A percentile compares a stretch with the other conserved stretches of the same genome.
These are phyloP conservation scores for Talaromyces sp. DNA, from an alignment of 2,329 filamentous ascomycete species.

Conservation along the genomic window DNA sequence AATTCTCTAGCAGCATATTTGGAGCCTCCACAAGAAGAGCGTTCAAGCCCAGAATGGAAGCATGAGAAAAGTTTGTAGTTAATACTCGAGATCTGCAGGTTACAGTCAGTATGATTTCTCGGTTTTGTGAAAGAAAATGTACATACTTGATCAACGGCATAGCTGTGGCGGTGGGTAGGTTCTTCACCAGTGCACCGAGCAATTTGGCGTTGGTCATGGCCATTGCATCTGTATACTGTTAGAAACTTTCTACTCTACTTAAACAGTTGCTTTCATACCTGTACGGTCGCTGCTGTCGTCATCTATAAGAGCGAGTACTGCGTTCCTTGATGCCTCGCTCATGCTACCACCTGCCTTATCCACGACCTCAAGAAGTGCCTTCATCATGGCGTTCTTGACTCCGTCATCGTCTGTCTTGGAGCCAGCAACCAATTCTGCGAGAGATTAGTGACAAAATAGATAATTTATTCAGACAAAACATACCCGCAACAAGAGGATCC, in stretches of 20 bases:
- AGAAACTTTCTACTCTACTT: constrained; percentile 7
- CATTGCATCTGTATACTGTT: constrained; percentile 56
- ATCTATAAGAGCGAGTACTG: constrained; percentile 88
- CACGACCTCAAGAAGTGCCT: constrained; percentile 92
- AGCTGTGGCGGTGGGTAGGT: constrained; percentile 71
- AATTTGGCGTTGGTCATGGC: constrained; percentile 87
- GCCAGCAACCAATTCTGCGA: constrained; percentile 82
- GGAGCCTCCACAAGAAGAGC: constrained; percentile 81
- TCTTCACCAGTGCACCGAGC: constrained; percentile 84
- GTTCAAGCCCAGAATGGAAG: constrained; percentile 83
- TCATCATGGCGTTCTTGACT: constrained; percentile 93
- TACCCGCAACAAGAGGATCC: constrained; percentile 76
- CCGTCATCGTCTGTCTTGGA: constrained; percentile 85
- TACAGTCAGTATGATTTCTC: constrained; percentile 26
- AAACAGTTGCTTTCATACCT: constrained; percentile 41
- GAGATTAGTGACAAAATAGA: constrained; percentile 6
- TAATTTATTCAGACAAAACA: constrained; percentile 14
- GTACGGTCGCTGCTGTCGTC: constrained; percentile 73
- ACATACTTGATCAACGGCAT: constrained; percentile 55
- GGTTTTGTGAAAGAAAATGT: neutral
- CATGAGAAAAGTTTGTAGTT: constrained; percentile 68
- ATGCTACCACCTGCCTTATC: constrained; percentile 93
- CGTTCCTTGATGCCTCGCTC: constrained; percentile 81
- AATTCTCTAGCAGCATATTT: constrained; percentile 62
- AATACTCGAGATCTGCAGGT: constrained; percentile 68